phyloP scores from a whole-genome alignment of 1,139 yeast species.

The Debaryomycetaceae sp. region DNA sequence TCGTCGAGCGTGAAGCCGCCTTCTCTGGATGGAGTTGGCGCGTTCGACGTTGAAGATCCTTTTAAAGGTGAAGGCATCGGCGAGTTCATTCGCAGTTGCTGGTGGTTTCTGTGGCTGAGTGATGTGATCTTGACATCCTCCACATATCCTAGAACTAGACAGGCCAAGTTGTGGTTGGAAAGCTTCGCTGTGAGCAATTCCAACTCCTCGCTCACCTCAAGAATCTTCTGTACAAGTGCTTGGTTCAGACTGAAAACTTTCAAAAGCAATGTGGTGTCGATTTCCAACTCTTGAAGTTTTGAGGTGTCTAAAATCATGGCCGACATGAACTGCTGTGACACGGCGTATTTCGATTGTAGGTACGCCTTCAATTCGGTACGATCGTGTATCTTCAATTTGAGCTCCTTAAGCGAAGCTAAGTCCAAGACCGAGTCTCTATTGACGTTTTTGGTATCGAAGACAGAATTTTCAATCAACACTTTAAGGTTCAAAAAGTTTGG shows the following conservation, averaged over 20 bases:
- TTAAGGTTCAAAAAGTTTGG: conserved; percentile 37
- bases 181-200: conserved; percentile 24
- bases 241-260: conserved; percentile 34
- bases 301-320: conserved; percentile 20
- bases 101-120: conserved; percentile 1
- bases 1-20: background rate
- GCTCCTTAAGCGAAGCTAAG: conserved; percentile 22
- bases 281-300: conserved; percentile 14
- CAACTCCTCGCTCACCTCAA: conserved; percentile 26
- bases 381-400: conserved; percentile 28
- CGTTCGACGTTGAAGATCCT: conserved; percentile 3
- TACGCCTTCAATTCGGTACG: conserved; percentile 30
- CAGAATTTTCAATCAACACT: conserved; percentile 41
- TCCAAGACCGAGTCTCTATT: conserved; percentile 34
- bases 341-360: conserved; percentile 26
- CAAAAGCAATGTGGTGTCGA: conserved; percentile 25
- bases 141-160: conserved; percentile 42
- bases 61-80: conserved; percentile 4
- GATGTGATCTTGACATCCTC: conserved; percentile 36
- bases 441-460: conserved; percentile 38
- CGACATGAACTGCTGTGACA: conserved; percentile 34
- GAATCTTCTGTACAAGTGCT: conserved; percentile 29
- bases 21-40: conserved; percentile 6
- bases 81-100: conserved; percentile 1
- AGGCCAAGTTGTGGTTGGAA: conserved; percentile 40